A percentile compares a stretch with the other conserved stretches of the same genome.
These are phyloP conservation scores for Melaleuca quinquenervia DNA, from an alignment of 345 rosid species.

Conservation along the genomic window DNA sequence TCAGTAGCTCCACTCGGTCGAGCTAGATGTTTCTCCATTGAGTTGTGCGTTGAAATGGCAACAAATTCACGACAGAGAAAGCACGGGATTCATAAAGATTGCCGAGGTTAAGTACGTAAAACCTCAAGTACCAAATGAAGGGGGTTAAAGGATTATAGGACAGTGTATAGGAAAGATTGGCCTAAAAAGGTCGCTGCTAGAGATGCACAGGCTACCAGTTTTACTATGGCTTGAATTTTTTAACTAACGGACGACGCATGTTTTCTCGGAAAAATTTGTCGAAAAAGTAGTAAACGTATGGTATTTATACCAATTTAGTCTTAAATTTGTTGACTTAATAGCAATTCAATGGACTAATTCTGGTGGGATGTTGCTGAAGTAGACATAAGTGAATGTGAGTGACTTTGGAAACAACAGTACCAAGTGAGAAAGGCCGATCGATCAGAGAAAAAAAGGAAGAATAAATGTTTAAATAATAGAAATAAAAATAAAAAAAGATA, in stretches of 20 bases:
- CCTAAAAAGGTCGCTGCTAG: background rate
- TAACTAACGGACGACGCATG: background rate
- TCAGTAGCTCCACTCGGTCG: background rate
- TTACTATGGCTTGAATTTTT: background rate
- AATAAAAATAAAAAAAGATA: too few relatives aligned
- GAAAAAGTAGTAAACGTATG: too few relatives aligned
- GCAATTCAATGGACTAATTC: too few relatives aligned
- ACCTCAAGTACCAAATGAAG: background rate
- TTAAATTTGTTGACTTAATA: too few relatives aligned
- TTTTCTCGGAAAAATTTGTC: background rate
- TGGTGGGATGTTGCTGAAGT: too few relatives aligned
- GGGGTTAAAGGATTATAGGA: background rate
- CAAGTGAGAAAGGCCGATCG: too few relatives aligned
- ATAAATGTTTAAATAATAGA: too few relatives aligned
- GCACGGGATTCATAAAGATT: background rate
- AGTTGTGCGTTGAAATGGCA: background rate
- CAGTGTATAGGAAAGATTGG: background rate
- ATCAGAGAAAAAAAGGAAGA: too few relatives aligned
- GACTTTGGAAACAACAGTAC: too few relatives aligned
- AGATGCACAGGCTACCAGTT: background rate
- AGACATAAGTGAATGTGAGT: too few relatives aligned
- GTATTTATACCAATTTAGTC: too few relatives aligned
- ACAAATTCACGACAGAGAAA: background rate
- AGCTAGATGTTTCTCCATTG: background rate
- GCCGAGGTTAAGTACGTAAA: background rate